Base-by-base conservation (phyloP, 202 grass and related monocot species). In the Elaeis oleifera region DNA sequence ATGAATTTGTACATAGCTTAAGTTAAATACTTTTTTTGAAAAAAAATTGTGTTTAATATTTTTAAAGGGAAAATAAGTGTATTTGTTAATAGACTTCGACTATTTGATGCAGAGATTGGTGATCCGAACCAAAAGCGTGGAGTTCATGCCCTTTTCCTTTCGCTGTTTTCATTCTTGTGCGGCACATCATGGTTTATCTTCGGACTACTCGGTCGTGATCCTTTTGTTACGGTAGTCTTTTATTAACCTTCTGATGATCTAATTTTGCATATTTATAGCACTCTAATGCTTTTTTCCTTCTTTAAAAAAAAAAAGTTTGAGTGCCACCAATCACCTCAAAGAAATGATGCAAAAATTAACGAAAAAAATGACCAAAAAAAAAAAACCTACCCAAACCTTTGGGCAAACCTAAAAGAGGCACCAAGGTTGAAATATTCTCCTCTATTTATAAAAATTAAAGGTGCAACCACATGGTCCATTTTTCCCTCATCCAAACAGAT, bases 141-240 rank as follows among this genome's bases (percentile, higher is more conserved):
- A 92, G 77, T 99, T 72, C 85, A 99, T 99, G 94, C 94, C 94
- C n/a, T 94, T 99, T 83, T 99, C 68, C 88, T 99, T 51, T 99
- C 94, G 16, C 74, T 94, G 63, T 84, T 78, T 54, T 85, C 92
- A 1, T 99, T 99, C 82, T 74, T 99, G 44, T 89, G 88, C 61
- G 94, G 88, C 49, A 99, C 88, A 49, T 99, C 94, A 14, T 99
- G 94, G 94, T 99, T 99, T 85, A 75, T 99, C 79, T 99, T 84
- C 50, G 94, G 94, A 14, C 71, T 99, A 20, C 85, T 99, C 25
- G 88, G 88, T 31, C 51, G 52, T 31, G 94, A 99, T 82, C 94
- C 94, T 5, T 99, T 99, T 50, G 36, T 99, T 76, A 63, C 58
- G 48, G 94, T 99, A 97, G 6, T 44, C 16, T 20, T 6, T 53